Conservation (phyloP, 257 asterid genomes). For the Salvia hispanica region DNA sequence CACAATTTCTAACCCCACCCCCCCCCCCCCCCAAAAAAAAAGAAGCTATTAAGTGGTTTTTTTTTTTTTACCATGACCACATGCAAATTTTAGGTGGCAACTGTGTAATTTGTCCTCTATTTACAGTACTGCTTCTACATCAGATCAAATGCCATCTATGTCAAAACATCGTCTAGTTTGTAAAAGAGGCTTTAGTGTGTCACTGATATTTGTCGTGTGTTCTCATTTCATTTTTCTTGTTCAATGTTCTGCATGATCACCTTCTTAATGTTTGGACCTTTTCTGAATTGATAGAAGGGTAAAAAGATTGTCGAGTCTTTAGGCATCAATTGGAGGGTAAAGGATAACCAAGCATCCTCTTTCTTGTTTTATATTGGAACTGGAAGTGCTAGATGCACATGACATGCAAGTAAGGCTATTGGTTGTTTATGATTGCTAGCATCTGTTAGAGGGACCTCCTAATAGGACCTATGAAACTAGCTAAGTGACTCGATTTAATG, state of each 20-base stretch:
- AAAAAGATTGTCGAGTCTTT: no score
- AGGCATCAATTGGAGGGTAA: no score
- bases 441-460: neutral
- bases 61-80: neutral
- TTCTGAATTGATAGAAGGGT: no score
- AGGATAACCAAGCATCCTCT: no score
- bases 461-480: slow-evolving; percentile 12
- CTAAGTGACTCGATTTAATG: neutral
- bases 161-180: neutral
- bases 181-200: neutral
- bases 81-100: neutral
- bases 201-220: no score
- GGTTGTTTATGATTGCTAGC: neutral
- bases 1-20: neutral
- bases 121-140: no score
- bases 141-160: neutral
- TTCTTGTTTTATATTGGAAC: no score
- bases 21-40: neutral
- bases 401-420: neutral
- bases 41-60: neutral
- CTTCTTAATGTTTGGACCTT: no score
- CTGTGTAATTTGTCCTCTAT: neutral
- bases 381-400: no score
- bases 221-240: no score
- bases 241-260: no score